Evolutionary conservation across 148 eudicot species (phyloP), one percentile per base, ranked within the genome.

Genomic region (Cornus florida): DNA sequence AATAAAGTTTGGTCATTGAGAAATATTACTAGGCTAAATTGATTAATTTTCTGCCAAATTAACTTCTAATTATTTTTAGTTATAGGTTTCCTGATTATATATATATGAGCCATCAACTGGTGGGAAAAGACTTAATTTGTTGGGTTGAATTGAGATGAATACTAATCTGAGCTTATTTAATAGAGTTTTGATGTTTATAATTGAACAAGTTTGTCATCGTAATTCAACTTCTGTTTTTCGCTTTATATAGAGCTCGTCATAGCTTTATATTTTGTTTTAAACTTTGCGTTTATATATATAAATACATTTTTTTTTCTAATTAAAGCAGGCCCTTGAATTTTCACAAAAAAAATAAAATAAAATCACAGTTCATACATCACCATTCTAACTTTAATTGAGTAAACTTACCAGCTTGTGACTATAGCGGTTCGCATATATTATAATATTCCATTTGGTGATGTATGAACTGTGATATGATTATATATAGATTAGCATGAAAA

Each of bases 401-500:
- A 35, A 35, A 2, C 19, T 20, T 43, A 35, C 48, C 73, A 7
- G 5, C 57, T 43, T 71, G 73, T 71, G 16, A 71, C 12, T 71
- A 19, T 71, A 71, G 73, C 28, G 57, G 9, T 28, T 43, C 24
- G 41, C 16, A 33, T 33, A 69, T 19, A 69, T 69, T 35, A 5
- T 35, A 53, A 53, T 53, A 53, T 62, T 6, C 23, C 7, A 62
- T 62, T 48, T 13, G 17, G 28, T 28, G 1, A 56, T 22, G 5
- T n/a, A 28, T 28, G 7, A 65, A 73, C 24, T 4, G 5, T 35
- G 3, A 35, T 62, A 23, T n/a, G 67, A 48, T 56, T 6, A 43
- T 43, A 6, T 5, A 48, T 48, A 20, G 20, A 57, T 73, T 73
- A n/a, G 67, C 77, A 71, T 80, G 82, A 80, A 4, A 80, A 60